Evolutionary conservation across 495 filamentous ascomycete species (phyloP).

Genomic region (Halenospora varia): DNA sequence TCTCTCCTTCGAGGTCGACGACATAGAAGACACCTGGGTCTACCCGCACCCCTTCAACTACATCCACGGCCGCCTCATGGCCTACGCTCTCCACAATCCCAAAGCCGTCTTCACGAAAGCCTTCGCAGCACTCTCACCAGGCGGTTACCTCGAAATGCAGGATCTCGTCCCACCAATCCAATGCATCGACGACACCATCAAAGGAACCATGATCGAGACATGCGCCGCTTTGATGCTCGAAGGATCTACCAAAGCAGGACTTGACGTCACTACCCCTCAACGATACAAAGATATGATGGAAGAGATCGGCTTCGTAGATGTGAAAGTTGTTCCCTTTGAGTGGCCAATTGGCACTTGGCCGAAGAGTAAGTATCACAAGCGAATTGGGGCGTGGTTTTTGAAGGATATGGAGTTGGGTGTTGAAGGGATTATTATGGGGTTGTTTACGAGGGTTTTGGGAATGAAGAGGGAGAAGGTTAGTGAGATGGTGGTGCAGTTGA

Average conservation of each 20-base stretch:
- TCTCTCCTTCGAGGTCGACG: constrained; percentile 45
- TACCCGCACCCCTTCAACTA: constrained; percentile 47
- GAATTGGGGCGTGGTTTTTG: constrained; percentile 31
- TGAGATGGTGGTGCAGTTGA: not conserved
- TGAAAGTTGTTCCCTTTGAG: constrained; percentile 32
- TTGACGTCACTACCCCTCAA: not conserved
- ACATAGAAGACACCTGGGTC: constrained; percentile 51
- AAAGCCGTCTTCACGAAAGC: constrained; percentile 38
- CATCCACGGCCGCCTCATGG: constrained; percentile 45
- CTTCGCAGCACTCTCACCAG: constrained; percentile 38
- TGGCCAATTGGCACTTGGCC: constrained; percentile 48
- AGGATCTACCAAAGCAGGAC: constrained; percentile 9
- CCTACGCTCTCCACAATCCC: constrained; percentile 44
- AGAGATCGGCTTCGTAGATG: constrained; percentile 47
- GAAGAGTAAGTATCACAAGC: constrained; percentile 46
- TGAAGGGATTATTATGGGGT: not conserved
- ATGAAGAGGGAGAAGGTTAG: not conserved
- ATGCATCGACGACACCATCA: constrained; percentile 10
- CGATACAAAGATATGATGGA: constrained; percentile 33
- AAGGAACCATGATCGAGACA: constrained; percentile 14
- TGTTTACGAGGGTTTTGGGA: not conserved
- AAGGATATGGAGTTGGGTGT: constrained; percentile 5
- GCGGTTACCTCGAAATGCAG: constrained; percentile 43
- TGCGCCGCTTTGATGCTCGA: constrained; percentile 15
- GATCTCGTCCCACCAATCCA: constrained; percentile 15